Conservation (phyloP, 768 basidiomycete genomes). For the Termitomyces sp. region DNA sequence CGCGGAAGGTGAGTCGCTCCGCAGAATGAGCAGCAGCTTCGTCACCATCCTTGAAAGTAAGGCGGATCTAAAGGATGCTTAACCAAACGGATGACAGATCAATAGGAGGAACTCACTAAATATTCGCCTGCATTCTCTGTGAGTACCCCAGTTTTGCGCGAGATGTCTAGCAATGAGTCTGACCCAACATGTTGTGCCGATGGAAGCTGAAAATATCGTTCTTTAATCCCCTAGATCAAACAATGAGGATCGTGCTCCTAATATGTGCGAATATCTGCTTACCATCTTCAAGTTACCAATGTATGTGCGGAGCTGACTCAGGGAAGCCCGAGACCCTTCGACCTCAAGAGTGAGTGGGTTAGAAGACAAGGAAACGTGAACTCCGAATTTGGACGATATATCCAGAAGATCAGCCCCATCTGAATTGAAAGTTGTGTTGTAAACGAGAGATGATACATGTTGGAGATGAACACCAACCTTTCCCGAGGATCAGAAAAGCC, state of each 20-base stretch:
- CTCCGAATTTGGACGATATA: conserved; percentile 52
- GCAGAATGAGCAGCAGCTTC: conserved; percentile 33
- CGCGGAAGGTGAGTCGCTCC: conserved; percentile 46
- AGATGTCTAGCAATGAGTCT: conserved; percentile 55
- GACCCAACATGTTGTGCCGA: conserved; percentile 32
- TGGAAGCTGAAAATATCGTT: conserved; percentile 38
- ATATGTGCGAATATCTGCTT: conserved; percentile 8
- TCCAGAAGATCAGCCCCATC: conserved; percentile 61
- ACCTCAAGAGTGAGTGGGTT: conserved; percentile 54
- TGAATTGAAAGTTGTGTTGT: conserved; percentile 20
- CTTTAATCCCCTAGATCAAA: conserved; percentile 30
- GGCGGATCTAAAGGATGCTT: conserved; percentile 40
- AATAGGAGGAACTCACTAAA: conserved; percentile 27
- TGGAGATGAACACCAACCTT: conserved; percentile 35
- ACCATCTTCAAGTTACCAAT: conserved; percentile 48
- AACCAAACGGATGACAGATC: not conserved
- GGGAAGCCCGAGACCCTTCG: conserved; percentile 48
- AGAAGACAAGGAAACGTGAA: conserved; percentile 52
- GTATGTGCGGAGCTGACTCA: conserved; percentile 42
- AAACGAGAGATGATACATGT: not conserved
- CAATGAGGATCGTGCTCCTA: conserved; percentile 1
- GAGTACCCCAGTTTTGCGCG: conserved; percentile 62
- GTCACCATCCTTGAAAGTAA: conserved; percentile 41
- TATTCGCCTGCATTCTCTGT: conserved; percentile 46
- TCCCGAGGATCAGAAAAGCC: conserved; percentile 68